phyloP scores from a whole-genome alignment of 2,329 filamentous ascomycete genomes.

The Lachnellula subtilissima region DNA sequence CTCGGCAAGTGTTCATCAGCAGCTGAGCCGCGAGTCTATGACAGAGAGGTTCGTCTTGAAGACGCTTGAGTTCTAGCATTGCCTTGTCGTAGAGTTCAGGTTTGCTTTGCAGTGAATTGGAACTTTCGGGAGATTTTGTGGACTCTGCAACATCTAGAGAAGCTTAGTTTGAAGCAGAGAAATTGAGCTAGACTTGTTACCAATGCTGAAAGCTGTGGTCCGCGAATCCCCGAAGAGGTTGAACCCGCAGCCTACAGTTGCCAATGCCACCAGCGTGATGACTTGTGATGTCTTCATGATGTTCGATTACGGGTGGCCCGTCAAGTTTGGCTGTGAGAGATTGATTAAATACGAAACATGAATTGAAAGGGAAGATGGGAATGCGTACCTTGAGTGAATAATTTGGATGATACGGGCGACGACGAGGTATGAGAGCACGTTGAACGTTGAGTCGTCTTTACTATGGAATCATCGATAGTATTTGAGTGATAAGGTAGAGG shows the following conservation, averaged over 20 bases:
- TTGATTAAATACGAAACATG: neutral
- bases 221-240: neutral
- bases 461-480: neutral
- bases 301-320: neutral
- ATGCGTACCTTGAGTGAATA: neutral
- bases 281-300: neutral
- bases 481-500: neutral
- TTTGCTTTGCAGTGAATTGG: constrained; percentile 11
- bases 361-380: neutral
- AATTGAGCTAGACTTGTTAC: neutral
- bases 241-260: neutral
- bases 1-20: constrained; percentile 31
- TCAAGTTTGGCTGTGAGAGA: neutral
- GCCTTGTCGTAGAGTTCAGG: constrained; percentile 30
- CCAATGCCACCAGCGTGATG: neutral
- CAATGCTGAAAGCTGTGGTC: neutral
- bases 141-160: neutral
- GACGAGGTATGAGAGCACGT: neutral
- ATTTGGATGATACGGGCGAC: neutral
- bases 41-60: constrained; percentile 31
- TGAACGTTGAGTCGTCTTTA: neutral
- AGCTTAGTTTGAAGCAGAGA: neutral
- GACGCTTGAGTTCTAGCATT: constrained; percentile 27
- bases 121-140: neutral
- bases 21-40: constrained; percentile 31